Conservation (phyloP, 148 eudicot genomes). For the Chenopodium suecicum region DNA sequence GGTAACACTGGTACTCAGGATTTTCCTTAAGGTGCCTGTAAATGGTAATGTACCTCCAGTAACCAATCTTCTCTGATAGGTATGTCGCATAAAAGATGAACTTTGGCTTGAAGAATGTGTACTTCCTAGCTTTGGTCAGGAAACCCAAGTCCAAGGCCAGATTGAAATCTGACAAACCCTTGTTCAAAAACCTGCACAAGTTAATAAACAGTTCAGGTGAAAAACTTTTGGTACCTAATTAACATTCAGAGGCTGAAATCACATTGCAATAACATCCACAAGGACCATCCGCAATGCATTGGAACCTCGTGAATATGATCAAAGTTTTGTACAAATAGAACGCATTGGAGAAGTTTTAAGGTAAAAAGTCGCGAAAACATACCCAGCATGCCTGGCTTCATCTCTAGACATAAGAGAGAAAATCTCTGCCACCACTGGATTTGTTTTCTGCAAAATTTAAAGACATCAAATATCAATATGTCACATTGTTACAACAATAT, state of each 20-base stretch:
- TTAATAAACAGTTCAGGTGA: not conserved
- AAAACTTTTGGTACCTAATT: not conserved
- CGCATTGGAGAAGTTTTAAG: not conserved
- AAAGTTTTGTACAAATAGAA: not conserved
- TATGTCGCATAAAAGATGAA: conserved; percentile 98
- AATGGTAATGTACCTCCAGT: conserved; percentile 99
- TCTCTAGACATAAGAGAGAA: conserved; percentile 99
- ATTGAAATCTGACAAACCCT: conserved; percentile 92
- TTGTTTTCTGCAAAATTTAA: conserved; percentile 77
- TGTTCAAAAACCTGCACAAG: conserved; percentile 91
- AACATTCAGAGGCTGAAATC: not conserved
- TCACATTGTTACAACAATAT: not conserved
- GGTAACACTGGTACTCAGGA: conserved; percentile 88
- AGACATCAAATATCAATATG: not conserved
- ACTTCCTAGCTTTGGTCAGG: conserved; percentile 93
- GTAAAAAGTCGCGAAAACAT: conserved; percentile 20
- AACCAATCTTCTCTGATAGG: conserved; percentile 92
- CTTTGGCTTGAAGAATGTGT: conserved; percentile 98
- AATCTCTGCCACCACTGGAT: conserved; percentile 96
- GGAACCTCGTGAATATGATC: not conserved
- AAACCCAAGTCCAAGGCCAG: conserved; percentile 93
- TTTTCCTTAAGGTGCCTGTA: conserved; percentile 92
- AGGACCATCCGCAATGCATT: not conserved
- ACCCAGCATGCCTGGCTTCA: conserved; percentile 99
- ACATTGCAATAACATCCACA: not conserved